These are phyloP conservation scores for Nyctanthes arbortristis DNA, from an alignment of 257 asterid genomes.

Conservation along the genomic window DNA sequence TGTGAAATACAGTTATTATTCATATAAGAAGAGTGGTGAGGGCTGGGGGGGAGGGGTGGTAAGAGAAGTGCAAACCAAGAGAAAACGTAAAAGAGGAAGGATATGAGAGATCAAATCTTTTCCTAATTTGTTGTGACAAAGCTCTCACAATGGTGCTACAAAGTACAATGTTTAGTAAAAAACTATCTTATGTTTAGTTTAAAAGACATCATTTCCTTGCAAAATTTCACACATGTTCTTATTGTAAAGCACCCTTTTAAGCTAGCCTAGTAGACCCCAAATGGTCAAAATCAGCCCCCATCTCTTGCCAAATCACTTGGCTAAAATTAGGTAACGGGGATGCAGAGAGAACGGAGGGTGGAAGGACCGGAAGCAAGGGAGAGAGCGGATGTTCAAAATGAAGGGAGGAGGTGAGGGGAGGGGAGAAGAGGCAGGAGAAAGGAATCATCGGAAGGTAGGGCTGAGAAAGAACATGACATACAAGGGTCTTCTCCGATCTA, in stretches of 20 bases:
- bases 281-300: neutral
- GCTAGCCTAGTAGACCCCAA: neutral
- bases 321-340: neutral
- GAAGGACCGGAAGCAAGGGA: neutral
- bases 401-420: neutral
- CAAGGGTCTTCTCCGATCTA: neutral
- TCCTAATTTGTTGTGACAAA: too few relatives aligned
- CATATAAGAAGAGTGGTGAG: neutral
- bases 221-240: neutral
- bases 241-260: neutral
- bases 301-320: neutral
- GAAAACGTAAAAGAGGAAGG: neutral
- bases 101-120: neutral
- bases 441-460: neutral
- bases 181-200: neutral
- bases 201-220: neutral
- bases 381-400: neutral
- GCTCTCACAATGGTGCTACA: too few relatives aligned
- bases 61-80: neutral
- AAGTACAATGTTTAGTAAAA: neutral
- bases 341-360: neutral
- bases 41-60: too few relatives aligned
- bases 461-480: neutral
- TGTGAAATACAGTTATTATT: neutral
- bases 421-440: neutral